A percentile compares a stretch with the other conserved stretches of the same genome.
Conservation (phyloP, 2,329 filamentous ascomycete genomes). For the Setomelanomma holmii region DNA sequence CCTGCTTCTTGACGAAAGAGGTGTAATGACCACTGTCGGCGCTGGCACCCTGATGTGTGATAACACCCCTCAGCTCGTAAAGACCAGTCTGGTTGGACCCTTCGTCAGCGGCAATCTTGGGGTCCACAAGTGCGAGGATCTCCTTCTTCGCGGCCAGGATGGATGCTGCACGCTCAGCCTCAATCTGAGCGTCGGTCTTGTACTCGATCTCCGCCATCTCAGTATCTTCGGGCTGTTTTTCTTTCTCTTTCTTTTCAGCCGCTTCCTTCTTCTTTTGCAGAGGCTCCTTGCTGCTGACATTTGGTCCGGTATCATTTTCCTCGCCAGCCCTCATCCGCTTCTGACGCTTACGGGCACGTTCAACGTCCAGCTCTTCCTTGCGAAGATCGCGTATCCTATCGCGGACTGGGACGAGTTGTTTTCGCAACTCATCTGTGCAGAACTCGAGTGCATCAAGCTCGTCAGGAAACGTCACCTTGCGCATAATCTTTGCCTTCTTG, state of each 20-base stretch:
- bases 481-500: conserved; percentile 99
- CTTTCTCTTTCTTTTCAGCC: conserved; percentile 60
- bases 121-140: conserved; percentile 77
- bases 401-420: conserved; percentile 85
- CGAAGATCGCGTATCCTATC: conserved; percentile 95
- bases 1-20: conserved; percentile 93
- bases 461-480: conserved; percentile 94
- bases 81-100: conserved; percentile 92
- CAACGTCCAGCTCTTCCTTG: conserved; percentile 93
- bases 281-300: conserved; percentile 57
- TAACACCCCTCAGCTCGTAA: conserved; percentile 91
- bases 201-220: conserved; percentile 76
- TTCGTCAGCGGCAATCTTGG: conserved; percentile 75
- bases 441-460: conserved; percentile 95
- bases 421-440: conserved; percentile 87
- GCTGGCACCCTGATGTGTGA: conserved; percentile 95
- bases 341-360: conserved; percentile 89
- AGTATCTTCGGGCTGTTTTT: conserved; percentile 61
- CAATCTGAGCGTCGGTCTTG: conserved; percentile 94
- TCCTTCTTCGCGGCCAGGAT: conserved; percentile 87
- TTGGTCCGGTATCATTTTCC: conserved; percentile 56
- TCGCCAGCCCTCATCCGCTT: conserved; percentile 70
- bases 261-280: conserved; percentile 59
- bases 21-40: conserved; percentile 99
- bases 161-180: conserved; percentile 79